Percentiles rank a stretch among this genome's conserved stretches.
These are phyloP conservation scores for Codiaeum variegatum DNA, from an alignment of 441 rosid species.

Conservation along the genomic window DNA sequence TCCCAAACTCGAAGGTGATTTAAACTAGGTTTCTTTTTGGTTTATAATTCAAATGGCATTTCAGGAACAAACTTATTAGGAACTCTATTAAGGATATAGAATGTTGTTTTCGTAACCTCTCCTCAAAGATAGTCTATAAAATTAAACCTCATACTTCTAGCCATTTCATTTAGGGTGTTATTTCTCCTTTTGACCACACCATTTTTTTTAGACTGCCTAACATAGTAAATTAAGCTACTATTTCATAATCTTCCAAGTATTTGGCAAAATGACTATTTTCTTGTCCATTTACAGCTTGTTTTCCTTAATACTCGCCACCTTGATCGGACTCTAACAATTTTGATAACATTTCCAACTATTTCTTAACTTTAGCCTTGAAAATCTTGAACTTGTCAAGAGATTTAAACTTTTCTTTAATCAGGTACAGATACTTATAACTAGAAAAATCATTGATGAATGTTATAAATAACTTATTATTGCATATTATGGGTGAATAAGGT, in stretches of 20 bases:
- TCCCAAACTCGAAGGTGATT: background rate
- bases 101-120: background rate
- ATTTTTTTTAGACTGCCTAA: background rate
- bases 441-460: background rate
- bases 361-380: background rate
- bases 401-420: conserved; percentile 8
- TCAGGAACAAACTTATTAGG: background rate
- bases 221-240: background rate
- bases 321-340: background rate
- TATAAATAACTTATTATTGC: background rate
- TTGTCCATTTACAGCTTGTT: background rate
- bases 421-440: background rate
- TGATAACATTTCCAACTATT: background rate
- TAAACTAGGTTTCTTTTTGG: background rate
- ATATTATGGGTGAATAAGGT: background rate
- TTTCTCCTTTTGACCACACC: background rate
- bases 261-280: background rate
- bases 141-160: background rate
- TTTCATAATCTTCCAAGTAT: background rate
- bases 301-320: background rate
- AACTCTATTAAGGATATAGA: background rate
- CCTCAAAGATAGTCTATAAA: background rate
- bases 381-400: background rate
- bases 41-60: background rate
- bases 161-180: background rate